These are phyloP conservation scores for Fraxinus greggii DNA, from an alignment of 305 asterid genomes.

Conservation along the genomic window DNA sequence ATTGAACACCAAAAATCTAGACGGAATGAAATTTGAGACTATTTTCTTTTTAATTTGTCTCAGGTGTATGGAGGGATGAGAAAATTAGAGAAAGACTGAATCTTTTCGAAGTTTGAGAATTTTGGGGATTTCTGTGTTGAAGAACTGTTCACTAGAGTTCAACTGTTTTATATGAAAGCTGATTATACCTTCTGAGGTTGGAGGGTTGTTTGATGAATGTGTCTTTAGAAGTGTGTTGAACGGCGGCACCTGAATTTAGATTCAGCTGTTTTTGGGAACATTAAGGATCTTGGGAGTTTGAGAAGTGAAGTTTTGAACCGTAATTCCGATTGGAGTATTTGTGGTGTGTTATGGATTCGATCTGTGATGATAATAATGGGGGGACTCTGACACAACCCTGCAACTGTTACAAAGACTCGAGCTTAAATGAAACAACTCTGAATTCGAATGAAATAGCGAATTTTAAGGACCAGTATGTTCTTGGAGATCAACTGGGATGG, in stretches of 20 bases:
- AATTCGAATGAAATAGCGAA: slow-evolving; percentile 35
- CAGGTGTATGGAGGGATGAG: slow-evolving; percentile 27
- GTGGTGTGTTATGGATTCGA: slow-evolving; percentile 35
- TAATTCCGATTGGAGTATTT: neutral
- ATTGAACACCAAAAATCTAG: neutral
- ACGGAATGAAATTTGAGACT: slow-evolving; percentile 14
- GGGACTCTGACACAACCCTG: slow-evolving; percentile 16
- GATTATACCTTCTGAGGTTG: neutral
- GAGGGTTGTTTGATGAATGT: neutral
- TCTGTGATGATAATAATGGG: slow-evolving; percentile 2
- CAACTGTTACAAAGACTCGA: slow-evolving; percentile 35
- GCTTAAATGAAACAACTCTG: slow-evolving; percentile 37
- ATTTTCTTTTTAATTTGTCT: slow-evolving; percentile 20
- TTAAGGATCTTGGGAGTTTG: neutral
- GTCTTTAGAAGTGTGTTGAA: neutral
- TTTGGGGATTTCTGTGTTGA: slow-evolving; percentile 12
- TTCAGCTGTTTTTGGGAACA: slow-evolving; percentile 5
- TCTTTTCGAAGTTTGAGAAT: slow-evolving; percentile 16
- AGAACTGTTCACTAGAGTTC: slow-evolving; percentile 5
- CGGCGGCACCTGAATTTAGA: neutral
- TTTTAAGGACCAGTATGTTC: slow-evolving; percentile 43
- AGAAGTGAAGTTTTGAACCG: neutral
- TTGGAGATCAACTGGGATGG: slow-evolving; percentile 57
- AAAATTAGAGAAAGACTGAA: slow-evolving; percentile 4
- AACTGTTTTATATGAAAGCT: slow-evolving; percentile 1